phyloP scores from a whole-genome alignment of 371 early-diverging fungal species.

The Mucor sp. region DNA sequence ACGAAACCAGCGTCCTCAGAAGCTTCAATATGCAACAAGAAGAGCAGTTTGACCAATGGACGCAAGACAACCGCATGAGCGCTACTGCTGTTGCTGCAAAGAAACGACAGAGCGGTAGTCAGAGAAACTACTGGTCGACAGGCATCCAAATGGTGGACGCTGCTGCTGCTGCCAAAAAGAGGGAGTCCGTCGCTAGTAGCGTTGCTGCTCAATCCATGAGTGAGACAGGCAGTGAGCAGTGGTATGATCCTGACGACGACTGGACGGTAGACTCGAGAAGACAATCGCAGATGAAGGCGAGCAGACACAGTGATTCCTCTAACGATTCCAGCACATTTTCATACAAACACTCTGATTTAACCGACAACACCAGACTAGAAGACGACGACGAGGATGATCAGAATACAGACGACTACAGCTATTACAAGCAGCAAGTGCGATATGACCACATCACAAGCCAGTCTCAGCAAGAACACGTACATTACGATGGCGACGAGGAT shows the following conservation, averaged over 20 bases:
- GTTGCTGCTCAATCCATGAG: slow-evolving; percentile 11
- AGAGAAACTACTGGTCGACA: slow-evolving; percentile 37
- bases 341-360: slow-evolving; percentile 21
- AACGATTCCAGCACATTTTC: slow-evolving; percentile 9
- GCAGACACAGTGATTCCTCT: slow-evolving; percentile 14
- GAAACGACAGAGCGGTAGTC: slow-evolving; percentile 34
- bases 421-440: not conserved
- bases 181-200: slow-evolving; percentile 21
- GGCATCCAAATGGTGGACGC: slow-evolving; percentile 24
- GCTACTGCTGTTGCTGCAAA: not conserved
- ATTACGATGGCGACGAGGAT: not conserved
- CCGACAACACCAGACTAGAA: slow-evolving; percentile 17
- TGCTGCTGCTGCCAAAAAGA: slow-evolving; percentile 17
- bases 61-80: not conserved
- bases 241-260: slow-evolving; percentile 31
- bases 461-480: not conserved
- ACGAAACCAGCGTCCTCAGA: slow-evolving; percentile 11
- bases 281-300: not conserved
- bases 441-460: not conserved
- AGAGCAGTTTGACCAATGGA: not conserved
- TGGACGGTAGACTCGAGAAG: slow-evolving; percentile 2
- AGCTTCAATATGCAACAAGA: slow-evolving; percentile 5
- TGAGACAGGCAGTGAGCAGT: slow-evolving; percentile 23
- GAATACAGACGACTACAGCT: not conserved
- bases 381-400: slow-evolving; percentile 16